Percentiles rank a stretch among this genome's conserved stretches.
Evolutionary conservation across 768 basidiomycete genomes (phyloP).

Genomic region (Rhodosporidiobolus sp.): DNA sequence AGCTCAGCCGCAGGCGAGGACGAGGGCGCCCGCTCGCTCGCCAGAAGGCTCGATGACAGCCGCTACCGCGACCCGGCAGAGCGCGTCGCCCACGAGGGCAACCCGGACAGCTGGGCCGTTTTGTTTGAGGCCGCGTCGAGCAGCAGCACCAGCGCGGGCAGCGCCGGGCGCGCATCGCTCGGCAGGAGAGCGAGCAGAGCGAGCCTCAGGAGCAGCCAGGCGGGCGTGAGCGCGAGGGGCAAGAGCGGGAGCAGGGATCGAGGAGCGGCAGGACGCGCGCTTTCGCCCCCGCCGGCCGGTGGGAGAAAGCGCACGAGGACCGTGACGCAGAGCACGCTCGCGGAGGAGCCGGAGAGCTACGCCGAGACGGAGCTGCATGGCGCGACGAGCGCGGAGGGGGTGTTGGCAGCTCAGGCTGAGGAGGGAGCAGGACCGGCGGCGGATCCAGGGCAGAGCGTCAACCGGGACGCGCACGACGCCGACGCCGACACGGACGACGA

Average conservation of each 20-base stretch:
- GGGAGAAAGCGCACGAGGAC: background rate
- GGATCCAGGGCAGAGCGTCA: background rate
- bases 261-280: background rate
- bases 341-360: constrained; percentile 32
- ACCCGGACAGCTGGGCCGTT: constrained; percentile 13
- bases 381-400: background rate
- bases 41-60: background rate
- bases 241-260: background rate
- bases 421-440: background rate
- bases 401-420: background rate
- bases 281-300: too few species aligned
- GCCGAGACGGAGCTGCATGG: background rate
- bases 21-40: too few species aligned
- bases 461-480: too few species aligned
- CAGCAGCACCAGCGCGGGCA: background rate
- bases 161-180: background rate
- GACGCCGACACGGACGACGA: background rate
- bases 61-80: constrained; percentile 3
- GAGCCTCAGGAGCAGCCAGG: background rate
- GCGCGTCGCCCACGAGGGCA: constrained; percentile 5
- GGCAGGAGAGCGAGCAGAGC: background rate
- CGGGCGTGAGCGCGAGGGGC: background rate
- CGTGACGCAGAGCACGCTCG: background rate
- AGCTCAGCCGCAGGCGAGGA: background rate
- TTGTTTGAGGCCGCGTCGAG: background rate